Evolutionary conservation across 176 grass and related monocot genomes (phyloP).

Genomic region (Cocos nucifera): DNA sequence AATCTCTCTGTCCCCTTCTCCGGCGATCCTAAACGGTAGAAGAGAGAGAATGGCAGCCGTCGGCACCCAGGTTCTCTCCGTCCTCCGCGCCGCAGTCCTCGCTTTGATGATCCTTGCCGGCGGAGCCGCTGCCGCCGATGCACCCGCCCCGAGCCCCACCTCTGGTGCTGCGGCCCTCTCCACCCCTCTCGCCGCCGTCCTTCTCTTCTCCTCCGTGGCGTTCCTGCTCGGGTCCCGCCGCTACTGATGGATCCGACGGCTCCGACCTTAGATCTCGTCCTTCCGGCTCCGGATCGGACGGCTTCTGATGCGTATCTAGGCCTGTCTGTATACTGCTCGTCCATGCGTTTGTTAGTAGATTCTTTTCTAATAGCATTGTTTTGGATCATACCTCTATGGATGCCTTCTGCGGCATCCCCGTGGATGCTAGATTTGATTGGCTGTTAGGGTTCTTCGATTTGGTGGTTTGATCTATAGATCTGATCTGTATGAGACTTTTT

Average conservation of each 20-base stretch:
- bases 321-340: not conserved
- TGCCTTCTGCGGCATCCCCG: not conserved
- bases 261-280: not conserved
- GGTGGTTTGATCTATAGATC: not conserved
- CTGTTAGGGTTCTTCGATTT: not conserved
- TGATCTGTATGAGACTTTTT: not conserved
- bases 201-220: slow-evolving; percentile 42
- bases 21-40: too few species aligned
- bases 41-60: not conserved
- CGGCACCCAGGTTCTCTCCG: not conserved
- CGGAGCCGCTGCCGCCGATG: slow-evolving; percentile 21
- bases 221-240: slow-evolving; percentile 39
- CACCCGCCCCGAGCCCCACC: slow-evolving; percentile 38
- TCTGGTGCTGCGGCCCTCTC: slow-evolving; percentile 26
- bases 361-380: not conserved
- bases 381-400: not conserved
- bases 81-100: slow-evolving; percentile 11
- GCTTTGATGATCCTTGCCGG: slow-evolving; percentile 13
- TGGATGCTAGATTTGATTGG: not conserved
- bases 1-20: too few species aligned
- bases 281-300: not conserved
- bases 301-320: not conserved
- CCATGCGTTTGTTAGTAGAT: slow-evolving; percentile 2
- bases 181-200: slow-evolving; percentile 17
- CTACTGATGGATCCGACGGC: slow-evolving; percentile 22